phyloP scores from a whole-genome alignment of 2,329 filamentous ascomycete genomes.

The Sclerotinia subarctica region DNA sequence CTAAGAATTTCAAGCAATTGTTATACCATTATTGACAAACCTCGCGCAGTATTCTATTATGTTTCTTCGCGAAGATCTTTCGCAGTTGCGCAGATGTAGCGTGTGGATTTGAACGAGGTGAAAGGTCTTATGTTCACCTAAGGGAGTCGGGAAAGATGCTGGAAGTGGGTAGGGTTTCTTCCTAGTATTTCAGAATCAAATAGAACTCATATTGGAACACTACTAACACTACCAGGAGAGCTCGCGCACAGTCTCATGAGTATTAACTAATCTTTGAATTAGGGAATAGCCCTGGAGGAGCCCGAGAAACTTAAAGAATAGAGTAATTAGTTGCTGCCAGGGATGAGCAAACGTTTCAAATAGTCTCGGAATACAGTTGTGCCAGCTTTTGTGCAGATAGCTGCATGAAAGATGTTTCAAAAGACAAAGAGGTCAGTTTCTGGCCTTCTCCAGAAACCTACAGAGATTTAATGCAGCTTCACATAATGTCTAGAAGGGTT shows the following conservation, averaged over 20 bases:
- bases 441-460: not conserved
- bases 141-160: rapidly evolving
- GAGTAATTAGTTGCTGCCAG: not conserved
- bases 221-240: not conserved
- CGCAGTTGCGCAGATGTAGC: not conserved
- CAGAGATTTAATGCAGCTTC: rapidly evolving
- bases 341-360: rapidly evolving
- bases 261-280: rapidly evolving
- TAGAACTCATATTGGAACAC: not conserved
- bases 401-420: not conserved
- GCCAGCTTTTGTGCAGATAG: too few species aligned
- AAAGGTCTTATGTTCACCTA: too few species aligned
- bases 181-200: not conserved
- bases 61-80: not conserved
- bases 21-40: not conserved
- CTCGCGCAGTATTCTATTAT: not conserved
- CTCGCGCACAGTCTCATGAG: not conserved
- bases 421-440: not conserved
- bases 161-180: not conserved
- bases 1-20: not conserved
- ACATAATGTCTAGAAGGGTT: not conserved
- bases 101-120: rapidly evolving
- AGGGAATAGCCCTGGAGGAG: rapidly evolving
- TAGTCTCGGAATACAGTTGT: not conserved
- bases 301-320: too few species aligned